Conservation (phyloP, 306 rosid species). For the Lithocarpus polystachyus region DNA sequence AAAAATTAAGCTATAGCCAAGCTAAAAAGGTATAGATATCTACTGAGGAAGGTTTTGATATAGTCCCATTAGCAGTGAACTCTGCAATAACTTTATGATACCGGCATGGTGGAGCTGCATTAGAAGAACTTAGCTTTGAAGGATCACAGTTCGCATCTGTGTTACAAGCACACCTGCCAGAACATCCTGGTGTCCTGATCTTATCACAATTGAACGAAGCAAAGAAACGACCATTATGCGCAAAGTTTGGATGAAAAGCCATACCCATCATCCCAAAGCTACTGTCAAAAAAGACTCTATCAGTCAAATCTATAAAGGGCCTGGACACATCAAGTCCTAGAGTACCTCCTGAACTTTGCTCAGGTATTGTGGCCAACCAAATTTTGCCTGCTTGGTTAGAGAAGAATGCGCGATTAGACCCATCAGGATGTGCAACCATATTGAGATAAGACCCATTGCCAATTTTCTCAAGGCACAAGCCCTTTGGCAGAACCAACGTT, state of each 20-base stretch:
- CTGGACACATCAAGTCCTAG: constrained; percentile 27
- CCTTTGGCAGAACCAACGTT: constrained; percentile 18
- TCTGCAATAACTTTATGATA: constrained; percentile 41
- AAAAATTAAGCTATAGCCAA: neutral
- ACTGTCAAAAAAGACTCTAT: constrained; percentile 22
- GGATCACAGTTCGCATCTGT: constrained; percentile 38
- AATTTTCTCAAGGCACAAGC: constrained; percentile 47
- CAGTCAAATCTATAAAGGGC: constrained; percentile 35
- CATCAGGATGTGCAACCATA: constrained; percentile 50
- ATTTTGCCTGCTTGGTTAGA: constrained; percentile 29
- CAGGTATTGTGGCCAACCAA: constrained; percentile 42
- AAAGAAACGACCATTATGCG: constrained; percentile 37
- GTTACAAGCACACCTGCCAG: constrained; percentile 53
- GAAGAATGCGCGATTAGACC: constrained; percentile 36
- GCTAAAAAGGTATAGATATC: neutral
- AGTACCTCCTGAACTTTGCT: constrained; percentile 20
- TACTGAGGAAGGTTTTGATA: constrained; percentile 27
- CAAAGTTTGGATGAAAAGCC: constrained; percentile 47
- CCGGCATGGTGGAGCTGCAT: constrained; percentile 34
- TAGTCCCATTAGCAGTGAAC: constrained; percentile 38
- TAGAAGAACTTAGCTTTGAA: constrained; percentile 24
- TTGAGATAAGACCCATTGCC: constrained; percentile 33
- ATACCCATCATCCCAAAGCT: constrained; percentile 37
- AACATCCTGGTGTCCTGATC: constrained; percentile 26
- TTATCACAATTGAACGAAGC: constrained; percentile 37